Base-by-base conservation (phyloP, 495 filamentous ascomycete genomes). In the Hyaloscypha bicolor region DNA sequence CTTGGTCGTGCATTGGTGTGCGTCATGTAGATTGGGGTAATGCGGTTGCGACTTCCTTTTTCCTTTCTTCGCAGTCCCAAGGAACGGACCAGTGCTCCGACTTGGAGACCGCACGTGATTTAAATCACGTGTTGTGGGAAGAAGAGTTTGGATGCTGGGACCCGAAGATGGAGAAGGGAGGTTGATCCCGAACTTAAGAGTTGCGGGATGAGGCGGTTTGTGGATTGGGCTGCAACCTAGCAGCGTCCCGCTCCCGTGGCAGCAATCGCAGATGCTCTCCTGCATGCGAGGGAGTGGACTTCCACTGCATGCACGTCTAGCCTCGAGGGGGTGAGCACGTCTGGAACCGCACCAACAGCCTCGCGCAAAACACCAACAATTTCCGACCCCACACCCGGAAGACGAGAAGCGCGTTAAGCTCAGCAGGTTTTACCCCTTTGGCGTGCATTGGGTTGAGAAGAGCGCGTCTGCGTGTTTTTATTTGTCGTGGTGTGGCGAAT, bases 11-110 rank as follows among this genome's bases (percentile, higher is more conserved):
- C 6, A 12, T n/a, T 45, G 42, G 8, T 48, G 42, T 48, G 42
- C 53, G 21, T 56, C 53, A 56, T 56, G 53, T 56, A 56, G 53
- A 56, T 56, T 53, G 51, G 51, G 51, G 51, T 21, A 48, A 48
- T 48, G 42, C 16, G 11, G 9, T 14, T 19, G 42, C 16, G 16
- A 12, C 35, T 37, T 6, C 25, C 25, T 1, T 48, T 14, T 6
- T 12, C 42, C 42, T 48, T 48, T 48, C 16, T 19, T 19, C 25
- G 25, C 25, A 1, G 25, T 25, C 25, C 25, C 25, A 25, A 25
- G 25, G 25, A 25, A 25, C 25, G 25, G 25, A 25, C 25, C 25
- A 25, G 25, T 25, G 25, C 25, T 25, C 25, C 25, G 25, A 48
- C 42, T 48, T 0, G 42, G 42, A 48, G 42, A 12, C 6, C 0